These are phyloP conservation scores for Xylaria flabelliformis DNA, from an alignment of 495 filamentous ascomycete genomes.

Conservation along the genomic window DNA sequence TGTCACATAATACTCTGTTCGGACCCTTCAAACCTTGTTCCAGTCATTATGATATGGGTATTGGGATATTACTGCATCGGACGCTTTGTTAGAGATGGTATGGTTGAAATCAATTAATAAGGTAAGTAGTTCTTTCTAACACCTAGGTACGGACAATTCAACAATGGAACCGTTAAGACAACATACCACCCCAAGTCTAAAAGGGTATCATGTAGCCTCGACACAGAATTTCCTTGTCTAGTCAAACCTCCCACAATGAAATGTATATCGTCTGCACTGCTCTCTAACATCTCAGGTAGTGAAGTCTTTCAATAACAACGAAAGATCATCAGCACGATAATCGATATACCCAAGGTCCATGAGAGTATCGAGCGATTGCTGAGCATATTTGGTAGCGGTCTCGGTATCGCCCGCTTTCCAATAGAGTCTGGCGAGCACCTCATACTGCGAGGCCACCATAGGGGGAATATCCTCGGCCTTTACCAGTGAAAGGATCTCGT, in stretches of 20 bases:
- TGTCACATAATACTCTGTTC: not conserved
- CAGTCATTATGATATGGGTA: not conserved
- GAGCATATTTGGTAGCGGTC: constrained; percentile 46
- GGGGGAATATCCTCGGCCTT: constrained; percentile 43
- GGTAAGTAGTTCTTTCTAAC: not conserved
- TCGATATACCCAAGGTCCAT: constrained; percentile 38
- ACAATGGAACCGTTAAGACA: not conserved
- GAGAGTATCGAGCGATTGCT: constrained; percentile 47
- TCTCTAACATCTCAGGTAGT: constrained; percentile 15
- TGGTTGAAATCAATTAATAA: not conserved
- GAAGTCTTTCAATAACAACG: constrained; percentile 30
- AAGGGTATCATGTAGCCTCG: not conserved
- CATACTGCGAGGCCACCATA: constrained; percentile 46
- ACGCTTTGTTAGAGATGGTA: not conserved
- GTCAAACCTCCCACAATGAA: not conserved
- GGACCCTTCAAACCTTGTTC: not conserved
- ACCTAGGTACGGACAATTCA: not conserved
- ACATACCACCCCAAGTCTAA: not conserved
- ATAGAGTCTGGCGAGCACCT: constrained; percentile 49
- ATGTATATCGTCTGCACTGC: not conserved
- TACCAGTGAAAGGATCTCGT: constrained; percentile 42
- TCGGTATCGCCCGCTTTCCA: constrained; percentile 43
- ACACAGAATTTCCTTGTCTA: not conserved
- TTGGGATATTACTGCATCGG: not conserved
- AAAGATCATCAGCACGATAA: constrained; percentile 21